Evolutionary conservation across 768 basidiomycete genomes (phyloP), one percentile per base, ranked within the genome.

Genomic region (Terana coerulea): DNA sequence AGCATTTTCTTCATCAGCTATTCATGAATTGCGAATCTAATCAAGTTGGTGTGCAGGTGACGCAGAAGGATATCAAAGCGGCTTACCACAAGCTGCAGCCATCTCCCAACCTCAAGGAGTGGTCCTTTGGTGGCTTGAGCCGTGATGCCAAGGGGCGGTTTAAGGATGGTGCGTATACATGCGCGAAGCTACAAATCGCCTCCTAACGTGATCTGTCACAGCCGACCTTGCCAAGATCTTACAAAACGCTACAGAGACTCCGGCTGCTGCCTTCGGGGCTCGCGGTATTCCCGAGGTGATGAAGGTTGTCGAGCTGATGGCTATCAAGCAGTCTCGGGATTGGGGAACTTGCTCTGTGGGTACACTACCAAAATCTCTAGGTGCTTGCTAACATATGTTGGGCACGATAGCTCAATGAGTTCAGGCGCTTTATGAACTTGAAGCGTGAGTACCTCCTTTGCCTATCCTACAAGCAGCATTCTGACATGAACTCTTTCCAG

Each of bases 271-370:
- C 0, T 91, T 80, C 68, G 73, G 75, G 49, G 87, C 88, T 5
- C 75, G 83, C n/a, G 82, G 84, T 7, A 84, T 76, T 43, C 88
- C 88, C 0, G 75, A 78, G 46, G 78, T 74, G 22, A 71, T 90
- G 61, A 80, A 79, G 26, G 70, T 84, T 26, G 74, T 91, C 14
- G 88, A 91, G 61, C 70, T 88, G 5, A 68, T 90, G 63, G 78
- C 78, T 1, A 89, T 91, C 14, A 70, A 81, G 55, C 83, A 85
- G 62, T 75, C 78, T 26, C 72, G 88, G 54, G 69, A 61, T 17
- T 90, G 87, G 86, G 84, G 83, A 17, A 72, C 73, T n/a, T 90
- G 87, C 63, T 85, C 84, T 14, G 87, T 81, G 59, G 56, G 81
- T 64, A 17, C 11, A 7, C 3, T 40, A 40, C 19, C n/a, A 19